These are phyloP conservation scores for Epithele typhae DNA, from an alignment of 768 basidiomycete genomes.

Conservation along the genomic window DNA sequence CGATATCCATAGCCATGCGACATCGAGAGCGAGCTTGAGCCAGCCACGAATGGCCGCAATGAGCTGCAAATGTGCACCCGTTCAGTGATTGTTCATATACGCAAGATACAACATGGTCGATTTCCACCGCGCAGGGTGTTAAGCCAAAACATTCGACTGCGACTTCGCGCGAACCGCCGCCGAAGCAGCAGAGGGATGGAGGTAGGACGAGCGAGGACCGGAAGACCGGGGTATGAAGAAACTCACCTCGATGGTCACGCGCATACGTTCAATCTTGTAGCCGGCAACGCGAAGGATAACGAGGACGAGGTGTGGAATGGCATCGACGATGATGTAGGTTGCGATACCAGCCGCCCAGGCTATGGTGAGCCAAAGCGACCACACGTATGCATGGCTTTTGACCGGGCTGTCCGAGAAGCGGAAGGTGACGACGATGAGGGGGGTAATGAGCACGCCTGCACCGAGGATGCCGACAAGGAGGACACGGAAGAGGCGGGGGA, in stretches of 20 bases:
- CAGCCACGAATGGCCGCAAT: constrained; percentile 64
- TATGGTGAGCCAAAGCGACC: constrained; percentile 67
- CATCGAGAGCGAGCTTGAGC: constrained; percentile 65
- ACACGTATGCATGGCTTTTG: constrained; percentile 54
- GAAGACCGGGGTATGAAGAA: too few species aligned
- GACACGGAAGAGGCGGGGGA: constrained; percentile 55
- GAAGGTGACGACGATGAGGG: constrained; percentile 63
- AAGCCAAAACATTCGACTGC: too few species aligned
- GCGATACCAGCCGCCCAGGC: constrained; percentile 58
- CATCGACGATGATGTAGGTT: constrained; percentile 63
- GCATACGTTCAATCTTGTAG: constrained; percentile 60
- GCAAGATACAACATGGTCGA: too few species aligned
- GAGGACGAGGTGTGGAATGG: constrained; percentile 53
- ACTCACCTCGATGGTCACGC: constrained; percentile 62
- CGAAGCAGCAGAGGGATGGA: too few species aligned
- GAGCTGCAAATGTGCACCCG: constrained; percentile 35
- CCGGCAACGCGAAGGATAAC: constrained; percentile 50
- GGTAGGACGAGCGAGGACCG: too few species aligned
- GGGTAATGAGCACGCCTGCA: constrained; percentile 60
- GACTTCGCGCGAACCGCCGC: too few species aligned
- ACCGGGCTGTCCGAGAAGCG: constrained; percentile 48
- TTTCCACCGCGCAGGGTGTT: too few species aligned
- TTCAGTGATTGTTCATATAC: too few species aligned
- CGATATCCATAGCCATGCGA: constrained; percentile 71
- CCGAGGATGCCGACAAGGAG: constrained; percentile 57